Percentiles rank a stretch among this genome's conserved stretches.
These are phyloP conservation scores for Umbelopsis sp. DNA, from an alignment of 371 early-diverging fungal species.

Conservation along the genomic window DNA sequence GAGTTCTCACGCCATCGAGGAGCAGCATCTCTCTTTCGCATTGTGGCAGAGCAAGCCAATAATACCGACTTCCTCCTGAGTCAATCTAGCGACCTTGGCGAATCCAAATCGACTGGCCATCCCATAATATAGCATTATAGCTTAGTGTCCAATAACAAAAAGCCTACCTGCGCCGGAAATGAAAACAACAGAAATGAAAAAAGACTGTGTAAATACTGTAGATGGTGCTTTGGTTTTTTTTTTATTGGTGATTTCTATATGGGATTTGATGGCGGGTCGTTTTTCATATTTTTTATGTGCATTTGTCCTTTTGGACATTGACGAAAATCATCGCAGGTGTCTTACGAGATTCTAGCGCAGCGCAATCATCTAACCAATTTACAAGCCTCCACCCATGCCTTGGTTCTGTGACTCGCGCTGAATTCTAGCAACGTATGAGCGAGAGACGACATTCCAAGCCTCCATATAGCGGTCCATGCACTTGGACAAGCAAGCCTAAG, in stretches of 20 bases:
- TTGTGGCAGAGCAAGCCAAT: slow-evolving; percentile 30
- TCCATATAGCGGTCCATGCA: slow-evolving; percentile 91
- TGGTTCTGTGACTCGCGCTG: slow-evolving; percentile 69
- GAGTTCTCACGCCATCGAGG: slow-evolving; percentile 59
- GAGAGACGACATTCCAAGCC: slow-evolving; percentile 85
- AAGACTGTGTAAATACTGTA: background rate
- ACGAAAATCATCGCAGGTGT: background rate
- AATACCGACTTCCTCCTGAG: background rate
- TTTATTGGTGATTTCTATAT: slow-evolving; percentile 7
- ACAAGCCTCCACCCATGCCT: slow-evolving; percentile 43
- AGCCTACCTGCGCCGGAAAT: background rate
- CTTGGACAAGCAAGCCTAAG: slow-evolving; percentile 71
- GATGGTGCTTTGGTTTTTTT: background rate
- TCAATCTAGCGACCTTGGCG: slow-evolving; percentile 7
- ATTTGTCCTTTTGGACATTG: background rate
- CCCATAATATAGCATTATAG: slow-evolving; percentile 10
- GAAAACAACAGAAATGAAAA: background rate
- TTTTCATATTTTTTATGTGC: background rate
- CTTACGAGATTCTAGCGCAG: background rate
- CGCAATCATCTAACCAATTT: slow-evolving; percentile 18
- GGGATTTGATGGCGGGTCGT: background rate
- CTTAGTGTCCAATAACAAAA: background rate
- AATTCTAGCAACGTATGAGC: slow-evolving; percentile 72
- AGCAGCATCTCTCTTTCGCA: slow-evolving; percentile 50
- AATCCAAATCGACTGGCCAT: background rate